phyloP scores from a whole-genome alignment of 352 stramenopile genomes.

The Globisporangium alternatum region DNA sequence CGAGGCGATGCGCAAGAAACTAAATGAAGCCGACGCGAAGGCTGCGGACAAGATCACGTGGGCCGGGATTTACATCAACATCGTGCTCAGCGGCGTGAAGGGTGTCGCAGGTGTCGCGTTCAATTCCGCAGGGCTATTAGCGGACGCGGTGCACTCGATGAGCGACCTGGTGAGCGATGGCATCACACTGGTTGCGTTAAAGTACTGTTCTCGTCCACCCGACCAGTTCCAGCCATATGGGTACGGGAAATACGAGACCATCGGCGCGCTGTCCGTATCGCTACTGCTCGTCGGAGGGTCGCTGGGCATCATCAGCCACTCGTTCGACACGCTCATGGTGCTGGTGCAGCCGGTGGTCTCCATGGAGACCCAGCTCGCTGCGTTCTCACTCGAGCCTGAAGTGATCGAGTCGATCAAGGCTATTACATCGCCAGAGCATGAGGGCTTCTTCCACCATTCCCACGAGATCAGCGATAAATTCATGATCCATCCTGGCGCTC shows the following conservation, averaged over 20 bases:
- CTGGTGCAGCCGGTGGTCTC: slow-evolving; percentile 30
- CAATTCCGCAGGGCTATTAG: slow-evolving; percentile 89
- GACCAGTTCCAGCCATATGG: slow-evolving; percentile 87
- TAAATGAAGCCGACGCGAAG: slow-evolving; percentile 35
- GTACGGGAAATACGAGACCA: slow-evolving; percentile 76
- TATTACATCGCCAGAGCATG: not conserved
- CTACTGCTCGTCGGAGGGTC: slow-evolving; percentile 63
- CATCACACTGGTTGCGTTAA: slow-evolving; percentile 91
- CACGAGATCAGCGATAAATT: slow-evolving; percentile 15
- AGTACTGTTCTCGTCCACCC: slow-evolving; percentile 89
- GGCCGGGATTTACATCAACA: slow-evolving; percentile 65
- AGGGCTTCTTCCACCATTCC: slow-evolving; percentile 10
- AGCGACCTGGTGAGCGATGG: slow-evolving; percentile 94
- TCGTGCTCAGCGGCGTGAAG: slow-evolving; percentile 62
- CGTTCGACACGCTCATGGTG: slow-evolving; percentile 57
- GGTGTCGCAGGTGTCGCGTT: slow-evolving; percentile 66
- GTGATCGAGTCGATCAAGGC: slow-evolving; percentile 37
- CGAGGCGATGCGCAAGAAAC: slow-evolving; percentile 19
- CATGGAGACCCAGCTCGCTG: slow-evolving; percentile 9
- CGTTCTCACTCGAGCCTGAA: slow-evolving; percentile 9
- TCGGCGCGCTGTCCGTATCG: slow-evolving; percentile 60
- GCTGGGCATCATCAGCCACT: slow-evolving; percentile 64
- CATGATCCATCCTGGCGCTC: slow-evolving; percentile 54
- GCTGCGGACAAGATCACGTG: slow-evolving; percentile 67
- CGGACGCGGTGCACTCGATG: slow-evolving; percentile 93